Conservation (phyloP, 192 early-diverging fungal genomes). For the Phlyctochytrium bullatum region DNA sequence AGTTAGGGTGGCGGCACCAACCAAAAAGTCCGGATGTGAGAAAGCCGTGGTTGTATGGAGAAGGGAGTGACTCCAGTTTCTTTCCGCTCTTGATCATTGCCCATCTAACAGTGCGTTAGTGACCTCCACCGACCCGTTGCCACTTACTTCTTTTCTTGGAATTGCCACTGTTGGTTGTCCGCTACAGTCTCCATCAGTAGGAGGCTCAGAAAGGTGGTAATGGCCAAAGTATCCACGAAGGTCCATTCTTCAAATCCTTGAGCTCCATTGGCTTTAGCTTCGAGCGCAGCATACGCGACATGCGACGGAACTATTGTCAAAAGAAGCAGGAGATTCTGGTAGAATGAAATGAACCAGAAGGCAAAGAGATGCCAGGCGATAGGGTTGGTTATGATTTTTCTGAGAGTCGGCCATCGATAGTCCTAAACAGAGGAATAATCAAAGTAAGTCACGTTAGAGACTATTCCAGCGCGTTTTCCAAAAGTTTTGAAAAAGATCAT, state of each 20-base stretch:
- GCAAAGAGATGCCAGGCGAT: constrained; percentile 65
- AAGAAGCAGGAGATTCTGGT: constrained; percentile 71
- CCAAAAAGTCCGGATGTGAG: constrained; percentile 69
- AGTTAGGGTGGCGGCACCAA: constrained; percentile 81
- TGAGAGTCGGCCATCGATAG: constrained; percentile 65
- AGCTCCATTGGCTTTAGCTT: neutral
- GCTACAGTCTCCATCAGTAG: constrained; percentile 66
- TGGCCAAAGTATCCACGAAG: constrained; percentile 44
- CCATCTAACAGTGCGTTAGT: constrained; percentile 15
- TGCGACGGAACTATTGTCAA: constrained; percentile 49
- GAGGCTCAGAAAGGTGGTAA: constrained; percentile 36
- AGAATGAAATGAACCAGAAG: constrained; percentile 69
- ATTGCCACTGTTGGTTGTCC: constrained; percentile 80
- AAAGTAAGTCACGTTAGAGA: too few species aligned
- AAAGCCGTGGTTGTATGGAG: constrained; percentile 61
- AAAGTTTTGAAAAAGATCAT: neutral
- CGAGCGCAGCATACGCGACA: constrained; percentile 16
- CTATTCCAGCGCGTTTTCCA: too few species aligned
- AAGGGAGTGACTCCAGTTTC: constrained; percentile 19
- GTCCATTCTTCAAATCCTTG: constrained; percentile 3
- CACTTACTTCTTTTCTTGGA: constrained; percentile 50
- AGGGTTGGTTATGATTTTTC: constrained; percentile 26
- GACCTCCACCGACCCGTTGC: constrained; percentile 24
- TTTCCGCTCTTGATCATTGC: constrained; percentile 22
- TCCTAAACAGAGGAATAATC: constrained; percentile 54